phyloP scores from a whole-genome alignment of 257 asterid genomes.

The Gynochthodes officinalis region DNA sequence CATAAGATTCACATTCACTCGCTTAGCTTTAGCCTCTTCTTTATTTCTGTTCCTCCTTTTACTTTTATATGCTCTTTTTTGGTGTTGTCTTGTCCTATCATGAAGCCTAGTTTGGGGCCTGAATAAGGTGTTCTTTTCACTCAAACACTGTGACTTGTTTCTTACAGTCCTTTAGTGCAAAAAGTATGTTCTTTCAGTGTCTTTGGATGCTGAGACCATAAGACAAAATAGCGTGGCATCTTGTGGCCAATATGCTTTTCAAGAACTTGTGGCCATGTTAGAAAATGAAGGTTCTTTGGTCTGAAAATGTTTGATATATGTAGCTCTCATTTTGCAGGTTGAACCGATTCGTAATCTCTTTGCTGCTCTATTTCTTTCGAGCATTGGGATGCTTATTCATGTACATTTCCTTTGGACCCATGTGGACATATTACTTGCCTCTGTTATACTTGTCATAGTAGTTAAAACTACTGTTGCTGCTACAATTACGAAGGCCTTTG shows the following conservation, averaged over 20 bases:
- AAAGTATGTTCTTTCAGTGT: neutral
- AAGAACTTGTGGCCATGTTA: neutral
- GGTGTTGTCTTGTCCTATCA: neutral
- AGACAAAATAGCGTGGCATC: neutral
- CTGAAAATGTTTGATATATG: slow-evolving; percentile 5
- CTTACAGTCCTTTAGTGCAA: neutral
- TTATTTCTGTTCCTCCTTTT: neutral
- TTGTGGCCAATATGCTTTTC: neutral
- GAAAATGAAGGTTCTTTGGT: neutral
- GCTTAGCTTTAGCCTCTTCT: neutral
- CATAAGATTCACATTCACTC: neutral
- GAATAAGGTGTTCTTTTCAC: neutral
- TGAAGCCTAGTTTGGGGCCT: neutral
- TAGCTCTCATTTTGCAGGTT: slow-evolving; percentile 53
- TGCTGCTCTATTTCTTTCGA: slow-evolving; percentile 94
- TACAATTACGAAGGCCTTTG: slow-evolving; percentile 62
- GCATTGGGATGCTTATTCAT: slow-evolving; percentile 94
- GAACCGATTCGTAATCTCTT: slow-evolving; percentile 95
- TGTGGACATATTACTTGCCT: slow-evolving; percentile 90
- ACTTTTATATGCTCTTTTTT: neutral
- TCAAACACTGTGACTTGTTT: neutral
- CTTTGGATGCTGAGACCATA: neutral
- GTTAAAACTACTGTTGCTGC: slow-evolving; percentile 82
- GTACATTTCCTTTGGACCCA: slow-evolving; percentile 96
- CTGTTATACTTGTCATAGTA: slow-evolving; percentile 80